phyloP scores from a whole-genome alignment of 306 rosid genomes.

The Cyamopsis tetragonoloba region DNA sequence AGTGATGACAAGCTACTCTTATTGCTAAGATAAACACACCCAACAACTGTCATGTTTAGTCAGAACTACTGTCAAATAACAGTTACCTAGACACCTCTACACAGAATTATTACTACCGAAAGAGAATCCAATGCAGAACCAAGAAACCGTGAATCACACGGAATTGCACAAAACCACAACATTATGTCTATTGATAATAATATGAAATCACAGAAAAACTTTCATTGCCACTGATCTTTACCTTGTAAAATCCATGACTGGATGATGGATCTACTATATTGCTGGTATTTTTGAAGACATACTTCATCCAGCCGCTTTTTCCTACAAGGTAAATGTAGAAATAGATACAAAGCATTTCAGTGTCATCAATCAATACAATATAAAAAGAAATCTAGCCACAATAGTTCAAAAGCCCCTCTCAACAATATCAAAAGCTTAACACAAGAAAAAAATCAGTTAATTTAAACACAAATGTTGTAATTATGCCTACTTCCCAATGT shows the following conservation, averaged over 20 bases:
- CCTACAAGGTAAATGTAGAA: conserved; percentile 34
- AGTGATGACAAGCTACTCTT: neutral
- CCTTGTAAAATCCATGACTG: conserved; percentile 98
- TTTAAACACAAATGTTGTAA: neutral
- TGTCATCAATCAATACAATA: neutral
- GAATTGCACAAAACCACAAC: too few species aligned
- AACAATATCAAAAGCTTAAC: neutral
- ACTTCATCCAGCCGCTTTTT: conserved; percentile 79
- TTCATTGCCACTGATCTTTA: conserved; percentile 14
- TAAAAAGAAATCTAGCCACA: neutral
- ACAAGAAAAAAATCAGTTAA: neutral
- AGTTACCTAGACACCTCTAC: too few species aligned
- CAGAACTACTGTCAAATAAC: too few species aligned
- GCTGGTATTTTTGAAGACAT: conserved; percentile 73
- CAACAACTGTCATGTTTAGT: too few species aligned
- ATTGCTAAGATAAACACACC: neutral
- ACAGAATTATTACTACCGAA: too few species aligned
- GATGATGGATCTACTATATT: conserved; percentile 77
- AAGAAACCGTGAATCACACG: too few species aligned
- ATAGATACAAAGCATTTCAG: neutral
- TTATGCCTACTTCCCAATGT: neutral
- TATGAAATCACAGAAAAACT: neutral
- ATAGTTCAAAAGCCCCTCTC: neutral
- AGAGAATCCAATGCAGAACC: too few species aligned
- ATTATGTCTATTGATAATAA: too few species aligned